phyloP scores from a whole-genome alignment of 176 grass and related monocot genomes.

The Oryza glumipatula region DNA sequence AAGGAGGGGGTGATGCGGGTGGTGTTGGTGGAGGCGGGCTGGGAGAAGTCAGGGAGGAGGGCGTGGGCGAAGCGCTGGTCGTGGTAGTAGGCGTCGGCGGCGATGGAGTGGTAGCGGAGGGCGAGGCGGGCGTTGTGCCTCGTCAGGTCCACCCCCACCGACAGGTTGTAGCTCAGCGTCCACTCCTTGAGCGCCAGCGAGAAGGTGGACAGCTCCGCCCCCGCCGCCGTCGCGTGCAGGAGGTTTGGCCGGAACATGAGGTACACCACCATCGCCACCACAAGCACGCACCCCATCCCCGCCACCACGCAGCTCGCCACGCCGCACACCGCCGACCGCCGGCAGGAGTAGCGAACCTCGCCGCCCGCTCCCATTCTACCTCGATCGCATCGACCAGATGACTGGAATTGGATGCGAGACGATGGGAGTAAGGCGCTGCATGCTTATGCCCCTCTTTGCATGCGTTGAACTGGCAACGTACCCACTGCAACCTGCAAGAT shows the following conservation, averaged over 20 bases:
- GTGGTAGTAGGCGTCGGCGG: constrained; percentile 36
- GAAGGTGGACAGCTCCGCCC: constrained; percentile 40
- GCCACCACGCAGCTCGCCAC: constrained; percentile 21
- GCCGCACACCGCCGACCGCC: constrained; percentile 47
- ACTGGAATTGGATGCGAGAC: too few species aligned
- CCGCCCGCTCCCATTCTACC: too few species aligned
- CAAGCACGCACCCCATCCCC: constrained; percentile 22
- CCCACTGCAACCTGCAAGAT: too few species aligned
- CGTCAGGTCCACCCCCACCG: neutral
- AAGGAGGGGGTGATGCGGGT: neutral
- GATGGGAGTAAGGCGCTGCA: too few species aligned
- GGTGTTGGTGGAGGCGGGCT: constrained; percentile 7
- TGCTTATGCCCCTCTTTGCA: too few species aligned
- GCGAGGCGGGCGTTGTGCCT: constrained; percentile 44
- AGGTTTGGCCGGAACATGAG: constrained; percentile 52
- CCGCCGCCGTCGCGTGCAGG: constrained; percentile 21
- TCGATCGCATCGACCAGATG: too few species aligned
- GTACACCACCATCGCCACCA: constrained; percentile 28
- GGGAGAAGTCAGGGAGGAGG: constrained; percentile 34
- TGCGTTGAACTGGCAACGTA: too few species aligned
- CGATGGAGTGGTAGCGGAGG: constrained; percentile 40
- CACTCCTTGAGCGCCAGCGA: constrained; percentile 17
- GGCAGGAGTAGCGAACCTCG: neutral
- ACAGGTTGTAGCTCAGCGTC: constrained; percentile 53
- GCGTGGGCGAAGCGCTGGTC: constrained; percentile 30